These are phyloP conservation scores for Entomortierella parvispora DNA, from an alignment of 192 early-diverging fungal species.

Conservation along the genomic window DNA sequence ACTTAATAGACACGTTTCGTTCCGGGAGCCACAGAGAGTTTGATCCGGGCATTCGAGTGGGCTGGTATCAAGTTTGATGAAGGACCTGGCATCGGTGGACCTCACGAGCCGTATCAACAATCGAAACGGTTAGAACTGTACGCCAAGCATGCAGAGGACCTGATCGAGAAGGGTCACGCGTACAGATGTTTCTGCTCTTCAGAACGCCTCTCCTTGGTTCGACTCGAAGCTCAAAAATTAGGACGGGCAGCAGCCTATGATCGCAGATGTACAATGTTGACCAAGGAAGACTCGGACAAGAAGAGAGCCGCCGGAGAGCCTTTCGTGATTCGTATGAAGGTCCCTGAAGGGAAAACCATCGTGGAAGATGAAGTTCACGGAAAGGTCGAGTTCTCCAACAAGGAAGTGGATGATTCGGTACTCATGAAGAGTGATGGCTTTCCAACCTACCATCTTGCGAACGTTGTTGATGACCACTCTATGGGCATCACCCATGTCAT, in stretches of 20 bases:
- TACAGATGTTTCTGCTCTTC: constrained; percentile 92
- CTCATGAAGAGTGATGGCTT: constrained; percentile 92
- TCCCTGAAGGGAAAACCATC: constrained; percentile 63
- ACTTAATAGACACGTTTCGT: constrained; percentile 71
- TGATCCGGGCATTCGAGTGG: constrained; percentile 76
- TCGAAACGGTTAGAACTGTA: constrained; percentile 83
- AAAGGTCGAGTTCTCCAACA: constrained; percentile 74
- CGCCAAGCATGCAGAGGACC: constrained; percentile 66
- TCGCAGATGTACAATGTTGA: constrained; percentile 77
- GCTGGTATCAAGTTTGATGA: constrained; percentile 83
- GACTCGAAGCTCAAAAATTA: constrained; percentile 61
- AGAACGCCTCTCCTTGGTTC: constrained; percentile 70
- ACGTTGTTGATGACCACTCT: constrained; percentile 91
- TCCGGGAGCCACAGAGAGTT: constrained; percentile 73
- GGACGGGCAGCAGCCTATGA: constrained; percentile 80
- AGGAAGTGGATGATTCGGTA: constrained; percentile 86
- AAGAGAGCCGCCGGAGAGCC: constrained; percentile 64
- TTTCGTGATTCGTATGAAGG: constrained; percentile 79
- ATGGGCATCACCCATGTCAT: constrained; percentile 95
- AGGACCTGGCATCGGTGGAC: constrained; percentile 69
- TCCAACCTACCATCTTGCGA: constrained; percentile 95
- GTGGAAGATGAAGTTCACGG: constrained; percentile 84
- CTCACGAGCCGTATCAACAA: constrained; percentile 76
- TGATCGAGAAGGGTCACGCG: constrained; percentile 77
- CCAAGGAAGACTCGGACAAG: constrained; percentile 70